Evolutionary conservation across 2,329 filamentous ascomycete species (phyloP).

Genomic region (Coleophoma crateriformis): DNA sequence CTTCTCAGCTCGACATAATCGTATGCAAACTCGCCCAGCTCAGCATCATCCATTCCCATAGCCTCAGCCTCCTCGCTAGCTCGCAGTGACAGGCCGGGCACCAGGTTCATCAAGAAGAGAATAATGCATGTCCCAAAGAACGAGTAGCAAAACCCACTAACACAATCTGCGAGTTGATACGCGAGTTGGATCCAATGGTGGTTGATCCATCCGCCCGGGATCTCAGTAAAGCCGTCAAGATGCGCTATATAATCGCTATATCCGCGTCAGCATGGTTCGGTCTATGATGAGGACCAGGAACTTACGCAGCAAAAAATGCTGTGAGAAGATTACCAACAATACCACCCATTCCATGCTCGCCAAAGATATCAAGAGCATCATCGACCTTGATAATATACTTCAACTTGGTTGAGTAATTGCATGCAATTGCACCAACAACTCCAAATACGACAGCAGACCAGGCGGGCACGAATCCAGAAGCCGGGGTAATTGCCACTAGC

Average conservation of each 20-base stretch:
- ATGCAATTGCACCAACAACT: constrained; percentile 64
- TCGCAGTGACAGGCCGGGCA: constrained; percentile 63
- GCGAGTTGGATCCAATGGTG: constrained; percentile 77
- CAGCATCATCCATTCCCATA: constrained; percentile 76
- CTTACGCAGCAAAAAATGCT: constrained; percentile 71
- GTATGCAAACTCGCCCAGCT: constrained; percentile 88
- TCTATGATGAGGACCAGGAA: neutral
- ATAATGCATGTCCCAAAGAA: constrained; percentile 73
- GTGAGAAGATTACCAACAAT: constrained; percentile 72
- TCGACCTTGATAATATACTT: constrained; percentile 77
- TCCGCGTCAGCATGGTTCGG: constrained; percentile 32
- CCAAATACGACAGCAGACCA: constrained; percentile 80
- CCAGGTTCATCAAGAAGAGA: constrained; percentile 69
- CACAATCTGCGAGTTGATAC: constrained; percentile 76
- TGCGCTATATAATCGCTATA: constrained; percentile 49
- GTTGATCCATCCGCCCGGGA: constrained; percentile 74
- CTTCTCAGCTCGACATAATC: constrained; percentile 50
- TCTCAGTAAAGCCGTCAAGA: constrained; percentile 62
- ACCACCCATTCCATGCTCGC: constrained; percentile 74
- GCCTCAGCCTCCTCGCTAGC: constrained; percentile 50
- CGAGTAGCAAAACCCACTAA: constrained; percentile 69
- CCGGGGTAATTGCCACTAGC: constrained; percentile 80
- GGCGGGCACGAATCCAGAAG: constrained; percentile 74
- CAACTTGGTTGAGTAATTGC: constrained; percentile 85
- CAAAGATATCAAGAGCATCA: constrained; percentile 81